Evolutionary conservation across 345 rosid species (phyloP).

Genomic region (Nasturtium officinale): DNA sequence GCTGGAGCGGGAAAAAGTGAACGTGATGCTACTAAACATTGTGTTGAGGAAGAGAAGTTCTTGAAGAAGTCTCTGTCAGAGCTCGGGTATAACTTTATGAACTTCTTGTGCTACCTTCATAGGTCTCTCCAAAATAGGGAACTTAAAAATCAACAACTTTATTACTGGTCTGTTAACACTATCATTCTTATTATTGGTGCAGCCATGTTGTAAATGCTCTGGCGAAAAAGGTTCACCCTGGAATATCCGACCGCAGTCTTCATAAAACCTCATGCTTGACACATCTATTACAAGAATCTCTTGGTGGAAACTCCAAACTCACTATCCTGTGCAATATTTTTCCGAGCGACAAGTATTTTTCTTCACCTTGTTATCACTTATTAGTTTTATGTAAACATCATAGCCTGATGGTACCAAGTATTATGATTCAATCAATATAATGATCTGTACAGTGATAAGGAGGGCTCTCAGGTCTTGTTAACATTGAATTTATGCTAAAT

Average conservation of each 20-base stretch:
- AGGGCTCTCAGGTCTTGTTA: background rate
- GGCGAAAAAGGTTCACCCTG: constrained; percentile 52
- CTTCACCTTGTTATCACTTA: constrained; percentile 8
- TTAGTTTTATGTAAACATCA: constrained; percentile 9
- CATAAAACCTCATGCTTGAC: constrained; percentile 73
- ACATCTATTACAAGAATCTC: constrained; percentile 76
- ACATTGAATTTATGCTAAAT: constrained; percentile 1
- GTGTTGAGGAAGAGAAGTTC: constrained; percentile 68
- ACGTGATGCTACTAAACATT: constrained; percentile 62
- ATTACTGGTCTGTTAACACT: constrained; percentile 2
- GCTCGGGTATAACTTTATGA: constrained; percentile 67
- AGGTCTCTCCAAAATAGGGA: constrained; percentile 1
- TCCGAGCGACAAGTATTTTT: constrained; percentile 63
- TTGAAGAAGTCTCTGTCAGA: constrained; percentile 86
- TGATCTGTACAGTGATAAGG: background rate
- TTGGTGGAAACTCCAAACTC: constrained; percentile 96
- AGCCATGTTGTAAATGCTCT: constrained; percentile 72
- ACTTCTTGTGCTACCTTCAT: constrained; percentile 6
- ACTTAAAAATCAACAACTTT: background rate
- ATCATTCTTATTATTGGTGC: constrained; percentile 42
- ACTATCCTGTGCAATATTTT: constrained; percentile 81
- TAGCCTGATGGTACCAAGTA: constrained; percentile 22
- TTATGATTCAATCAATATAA: constrained; percentile 7
- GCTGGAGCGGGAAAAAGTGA: constrained; percentile 80
- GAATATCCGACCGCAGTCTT: constrained; percentile 49